Percentiles rank a stretch among this genome's conserved stretches.
Evolutionary conservation across 2,329 filamentous ascomycete species (phyloP).

Genomic region (Lachnellula hyalina): DNA sequence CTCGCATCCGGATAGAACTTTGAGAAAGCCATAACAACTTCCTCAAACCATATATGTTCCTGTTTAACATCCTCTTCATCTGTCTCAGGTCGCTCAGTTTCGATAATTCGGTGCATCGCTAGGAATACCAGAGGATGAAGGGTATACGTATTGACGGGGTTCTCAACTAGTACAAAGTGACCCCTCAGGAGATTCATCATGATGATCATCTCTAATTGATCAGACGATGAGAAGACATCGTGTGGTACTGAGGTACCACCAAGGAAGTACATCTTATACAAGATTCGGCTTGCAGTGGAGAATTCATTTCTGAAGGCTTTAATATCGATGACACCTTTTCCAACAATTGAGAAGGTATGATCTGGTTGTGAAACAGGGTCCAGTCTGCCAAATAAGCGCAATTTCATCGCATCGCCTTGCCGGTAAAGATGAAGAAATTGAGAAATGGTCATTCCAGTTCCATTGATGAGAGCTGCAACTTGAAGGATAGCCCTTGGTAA

Average conservation of each 20-base stretch:
- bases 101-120: conserved; percentile 16
- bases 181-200: conserved; percentile 20
- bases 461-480: conserved; percentile 19
- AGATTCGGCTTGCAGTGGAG: conserved; percentile 9
- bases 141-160: conserved; percentile 11
- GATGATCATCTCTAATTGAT: conserved; percentile 23
- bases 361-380: conserved; percentile 17
- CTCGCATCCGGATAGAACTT: conserved; percentile 20
- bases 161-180: conserved; percentile 19
- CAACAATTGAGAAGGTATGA: conserved; percentile 16
- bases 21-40: conserved; percentile 20
- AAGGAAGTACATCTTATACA: conserved; percentile 22
- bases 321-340: conserved; percentile 19
- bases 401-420: conserved; percentile 18
- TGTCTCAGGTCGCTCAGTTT: conserved; percentile 3
- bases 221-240: conserved; percentile 16
- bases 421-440: conserved; percentile 22
- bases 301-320: conserved; percentile 16
- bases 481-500: conserved; percentile 23
- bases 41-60: conserved; percentile 21
- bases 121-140: conserved; percentile 23
- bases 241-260: conserved; percentile 20
- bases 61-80: conserved; percentile 14
- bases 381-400: conserved; percentile 20
- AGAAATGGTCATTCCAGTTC: conserved; percentile 21